Base-by-base conservation (phyloP, 345 rosid genomes). In the Lumnitzera racemosa region DNA sequence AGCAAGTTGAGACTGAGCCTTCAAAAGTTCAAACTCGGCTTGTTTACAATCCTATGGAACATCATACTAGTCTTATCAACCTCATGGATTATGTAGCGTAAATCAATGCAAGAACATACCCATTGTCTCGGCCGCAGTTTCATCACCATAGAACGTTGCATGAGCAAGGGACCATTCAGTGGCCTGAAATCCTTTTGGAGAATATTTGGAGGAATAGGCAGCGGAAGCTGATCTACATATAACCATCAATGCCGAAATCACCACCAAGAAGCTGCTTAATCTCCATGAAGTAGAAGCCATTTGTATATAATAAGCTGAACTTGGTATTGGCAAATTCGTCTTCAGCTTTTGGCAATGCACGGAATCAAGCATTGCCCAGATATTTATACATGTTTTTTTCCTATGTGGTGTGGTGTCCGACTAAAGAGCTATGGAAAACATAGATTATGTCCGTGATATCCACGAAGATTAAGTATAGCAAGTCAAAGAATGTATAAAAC, bases 141-240 rank as follows among this genome's bases (percentile, higher is more conserved):
- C 83, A 13, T 86, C 89, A 4, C 92, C 92, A 51, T 86, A 86
- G 57, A 86, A 83, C 61, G 92, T 86, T 47, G 89, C 92, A 57
- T 81, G 83, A 8, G 89, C 92, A 13, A 55, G 60, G 25, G 67
- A 31, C 92, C 89, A 86, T 61, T 66, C 70, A 51, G 80, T 69
- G 11, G 96, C 78, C 50, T 46, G 61, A 67, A 80, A 88, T 3
- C 65, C 66, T 3, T 51, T 29, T 0, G 55, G 61, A 0, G 70
- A 49, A 4, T 23, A 0, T 6, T 1, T 47, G 27, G 17, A 15
- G 27, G 17, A 15, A 61, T 71, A 71, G 54, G 65, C 73, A 15
- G 52, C 56, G 1, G 49, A 67, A 1, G 50, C 62, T 5, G 73
- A 24, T 57, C 55, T 68, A 20, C 43, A 36, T 3, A 63, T 63